Percentiles rank a stretch among this genome's conserved stretches.
These are phyloP conservation scores for Tubosaeta brunneosetosa DNA, from an alignment of 768 basidiomycete genomes.

Conservation along the genomic window DNA sequence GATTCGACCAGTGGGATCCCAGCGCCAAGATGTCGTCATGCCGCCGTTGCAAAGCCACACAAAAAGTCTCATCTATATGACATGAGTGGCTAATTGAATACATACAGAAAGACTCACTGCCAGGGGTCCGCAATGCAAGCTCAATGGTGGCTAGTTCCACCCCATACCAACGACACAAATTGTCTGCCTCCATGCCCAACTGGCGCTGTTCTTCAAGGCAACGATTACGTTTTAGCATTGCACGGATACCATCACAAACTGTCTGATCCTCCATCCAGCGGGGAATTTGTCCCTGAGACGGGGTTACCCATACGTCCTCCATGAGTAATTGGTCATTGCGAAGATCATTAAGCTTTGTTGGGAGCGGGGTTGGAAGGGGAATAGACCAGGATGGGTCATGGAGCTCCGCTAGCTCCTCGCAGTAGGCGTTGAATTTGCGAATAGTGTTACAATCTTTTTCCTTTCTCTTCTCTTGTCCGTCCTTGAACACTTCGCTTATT, in stretches of 20 bases:
- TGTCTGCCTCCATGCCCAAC: conserved; percentile 13
- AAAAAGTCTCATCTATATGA: not conserved
- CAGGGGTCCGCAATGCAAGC: conserved; percentile 1
- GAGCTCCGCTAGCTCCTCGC: conserved; percentile 16
- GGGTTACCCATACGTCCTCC: conserved; percentile 28
- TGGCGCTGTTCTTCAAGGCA: not conserved
- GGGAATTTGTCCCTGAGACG: not conserved
- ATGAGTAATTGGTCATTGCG: conserved; percentile 21
- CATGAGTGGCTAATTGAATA: too few species aligned
- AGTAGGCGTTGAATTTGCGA: conserved; percentile 29
- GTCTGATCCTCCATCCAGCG: not conserved
- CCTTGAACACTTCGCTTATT: too few species aligned
- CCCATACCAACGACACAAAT: conserved; percentile 34
- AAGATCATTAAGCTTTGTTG: conserved; percentile 23
- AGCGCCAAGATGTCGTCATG: too few species aligned
- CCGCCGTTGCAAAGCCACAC: too few species aligned
- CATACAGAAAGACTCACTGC: not conserved
- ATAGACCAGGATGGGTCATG: conserved; percentile 23
- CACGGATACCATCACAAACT: not conserved
- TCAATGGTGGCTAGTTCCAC: conserved; percentile 26
- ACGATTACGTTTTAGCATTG: not conserved
- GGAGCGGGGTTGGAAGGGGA: conserved; percentile 31
- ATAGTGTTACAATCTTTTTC: too few species aligned
- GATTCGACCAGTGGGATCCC: too few species aligned
- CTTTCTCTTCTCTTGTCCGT: too few species aligned